Base-by-base conservation (phyloP, 2,329 filamentous ascomycete genomes). In the Didymella sp. region DNA sequence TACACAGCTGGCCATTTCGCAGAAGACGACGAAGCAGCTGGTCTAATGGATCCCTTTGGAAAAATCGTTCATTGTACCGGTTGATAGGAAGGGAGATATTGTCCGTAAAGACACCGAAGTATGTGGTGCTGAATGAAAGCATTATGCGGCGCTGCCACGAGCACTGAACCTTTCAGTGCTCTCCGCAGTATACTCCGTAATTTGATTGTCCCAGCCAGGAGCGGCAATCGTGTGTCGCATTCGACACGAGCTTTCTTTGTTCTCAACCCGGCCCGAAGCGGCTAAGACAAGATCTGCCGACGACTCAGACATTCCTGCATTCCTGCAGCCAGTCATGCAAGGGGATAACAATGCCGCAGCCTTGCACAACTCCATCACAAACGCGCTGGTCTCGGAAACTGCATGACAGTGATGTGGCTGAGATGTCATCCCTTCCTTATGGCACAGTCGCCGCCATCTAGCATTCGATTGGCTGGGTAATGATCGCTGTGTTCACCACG, bases 241-340 rank as follows among this genome's bases (percentile, higher is more conserved):
- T 71, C 64, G 63, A 66, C 67, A 64, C 56, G 44, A 48, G 58
- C 45, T 67, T 75, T 72, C 73, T 75, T 76, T 75, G 73, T 76
- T 71, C 69, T 62, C 47, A 56, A 51, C 55, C 57, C 59, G 56
- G 59, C 72, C 67, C 58, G 59, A 72, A 72, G 62, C 70, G 73
- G 73, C 68, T 63, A 69, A 72, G 69, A 65, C 66, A 62, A 56
- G 37, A 59, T 59, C 62, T 58, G 60, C 64, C 63, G 55, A 59
- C 58, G 54, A 44, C 51, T 68, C 62, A 76, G 70, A 76, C 74
- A 75, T 73, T 71, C 68, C 67, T 67, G 59, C 62, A 66, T 63
- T 64, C 61, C 59, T 61, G 51, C 43, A 61, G 51, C 59, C 61
- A 60, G 50, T 55, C 58, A 73, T 72, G 74, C 70, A 76, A 77